Base-by-base conservation (phyloP, 2,329 filamentous ascomycete genomes). In the Fusarium burgessii region DNA sequence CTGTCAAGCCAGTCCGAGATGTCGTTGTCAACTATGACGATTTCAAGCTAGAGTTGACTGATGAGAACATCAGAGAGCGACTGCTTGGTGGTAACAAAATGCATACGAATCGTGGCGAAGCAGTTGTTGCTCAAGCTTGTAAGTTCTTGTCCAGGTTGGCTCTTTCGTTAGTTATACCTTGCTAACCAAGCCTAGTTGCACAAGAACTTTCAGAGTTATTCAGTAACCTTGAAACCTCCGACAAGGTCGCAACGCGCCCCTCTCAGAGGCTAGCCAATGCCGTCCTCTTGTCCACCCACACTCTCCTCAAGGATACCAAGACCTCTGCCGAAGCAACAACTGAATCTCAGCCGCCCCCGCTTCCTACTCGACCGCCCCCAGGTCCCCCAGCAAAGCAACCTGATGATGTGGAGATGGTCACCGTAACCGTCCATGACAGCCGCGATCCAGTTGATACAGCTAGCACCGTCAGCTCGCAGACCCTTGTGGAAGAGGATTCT, bases 191-290 rank as follows among this genome's bases (percentile, higher is more conserved):
- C 14, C 5, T 32, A 95, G 93, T 97, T 77, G 88, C 93, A n/a
- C 86, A 87, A 61, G 92, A 95, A 78, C 85, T 98, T 42, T 87
- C 87, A 29, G 83, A 82, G 6, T 83, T 97, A 1, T 97, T 97
- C 76, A 80, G 87, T 13, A 87, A 90, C 62, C 89, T 97, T 77
- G 90, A 92, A 64, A 87, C 84, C 3, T 90, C 91, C 2, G 82
- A 88, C 7, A 84, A 86, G 42, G 82, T 85, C 14, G 90, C 87
- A 18, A 89, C 95, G 33, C 89, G 86, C 45, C 94, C 94, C 3
- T 90, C 91, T 6, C 91, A 92, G 73, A 89, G 93, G 71, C 86
- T 98, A 36, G 94, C 94, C 29, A 91, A 94, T 52, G 88, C 95
- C 41, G 94, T 94, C 2, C 84, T 97, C 25, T 88, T 93, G 3